Percentiles rank a stretch among this genome's conserved stretches.
Conservation (phyloP, 805 yeast species). For the Cyberlindnera subsufficiens region DNA sequence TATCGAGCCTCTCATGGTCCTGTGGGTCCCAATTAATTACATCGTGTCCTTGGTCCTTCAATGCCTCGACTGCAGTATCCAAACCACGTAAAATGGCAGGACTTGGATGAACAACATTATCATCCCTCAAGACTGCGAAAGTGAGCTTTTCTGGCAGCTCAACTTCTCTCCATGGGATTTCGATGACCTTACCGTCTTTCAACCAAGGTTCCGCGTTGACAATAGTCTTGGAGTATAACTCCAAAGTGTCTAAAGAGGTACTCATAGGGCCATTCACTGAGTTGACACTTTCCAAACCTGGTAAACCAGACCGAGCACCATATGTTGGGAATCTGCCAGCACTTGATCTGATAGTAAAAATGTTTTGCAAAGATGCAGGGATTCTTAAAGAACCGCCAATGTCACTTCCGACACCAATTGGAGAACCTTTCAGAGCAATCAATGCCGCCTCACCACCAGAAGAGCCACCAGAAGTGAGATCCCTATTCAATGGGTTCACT, state of each 20-base stretch:
- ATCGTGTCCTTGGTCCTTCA: slow-evolving; percentile 42
- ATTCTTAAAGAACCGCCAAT: slow-evolving; percentile 47
- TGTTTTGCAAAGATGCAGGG: slow-evolving; percentile 38
- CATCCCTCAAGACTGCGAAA: slow-evolving; percentile 36
- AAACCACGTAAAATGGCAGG: slow-evolving; percentile 46
- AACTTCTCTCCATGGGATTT: slow-evolving; percentile 36
- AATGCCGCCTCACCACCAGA: slow-evolving; percentile 52
- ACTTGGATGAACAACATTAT: slow-evolving; percentile 40
- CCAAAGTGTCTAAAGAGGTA: slow-evolving; percentile 31
- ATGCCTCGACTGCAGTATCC: slow-evolving; percentile 24
- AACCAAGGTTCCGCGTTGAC: slow-evolving; percentile 35
- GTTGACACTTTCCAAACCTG: slow-evolving; percentile 28
- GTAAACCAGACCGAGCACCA: slow-evolving; percentile 19
- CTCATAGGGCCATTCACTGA: slow-evolving; percentile 46
- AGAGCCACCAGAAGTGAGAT: slow-evolving; percentile 45
- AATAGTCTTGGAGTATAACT: slow-evolving; percentile 26
- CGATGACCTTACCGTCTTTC: slow-evolving; percentile 34
- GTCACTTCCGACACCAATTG: slow-evolving; percentile 50
- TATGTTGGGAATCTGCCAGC: slow-evolving; percentile 36
- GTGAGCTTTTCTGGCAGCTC: slow-evolving; percentile 32
- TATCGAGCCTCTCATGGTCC: slow-evolving; percentile 30
- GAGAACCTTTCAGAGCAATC: slow-evolving; percentile 38
- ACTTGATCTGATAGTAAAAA: slow-evolving; percentile 40
- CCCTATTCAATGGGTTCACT: slow-evolving; percentile 37
- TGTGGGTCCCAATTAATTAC: slow-evolving; percentile 43